Evolutionary conservation across 257 asterid species (phyloP), one percentile per base, ranked within the genome.

Genomic region (Przewalskia tangutica): DNA sequence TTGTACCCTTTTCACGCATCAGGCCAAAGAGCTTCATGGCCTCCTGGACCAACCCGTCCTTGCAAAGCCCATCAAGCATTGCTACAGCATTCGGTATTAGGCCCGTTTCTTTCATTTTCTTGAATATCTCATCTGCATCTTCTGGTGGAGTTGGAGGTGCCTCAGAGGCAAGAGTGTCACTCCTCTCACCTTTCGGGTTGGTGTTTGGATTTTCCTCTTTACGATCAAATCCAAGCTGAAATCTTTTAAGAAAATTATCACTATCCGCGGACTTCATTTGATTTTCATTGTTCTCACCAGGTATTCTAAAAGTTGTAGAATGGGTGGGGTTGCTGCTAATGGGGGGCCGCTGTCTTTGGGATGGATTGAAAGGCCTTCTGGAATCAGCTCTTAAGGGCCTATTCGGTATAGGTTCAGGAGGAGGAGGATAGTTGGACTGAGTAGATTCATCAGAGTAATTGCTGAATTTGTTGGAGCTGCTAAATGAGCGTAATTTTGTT

Each of bases 1-100:
- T 90, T 6, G 93, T 85, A 66, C 98, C 97, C 80, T 86, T 95
- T 87, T 95, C 98, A 8, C 97, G 95, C 98, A 95, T 95, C 84
- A 87, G 51, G 8, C 93, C 91, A 42, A 95, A 93, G 83, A 95
- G 90, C 87, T 91, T 91, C 95, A 93, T 90, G 27, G 98, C 98
- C 23, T 95, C 98, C 63, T 91, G 97, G 83, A 92, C 95, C 77
- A 91, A 85, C 77, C 98, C 98, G 44, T 95, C 98, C 86, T 93
- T 95, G 82, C 97, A 95, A 81, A 95, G 81, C 4, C 97, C 94
- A 65, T 93, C 98, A 46, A 93, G 98, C 98, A 95, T 93, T 3
- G 98, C 96, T 64, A 95, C 98, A 17, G 98, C 98, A 55, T 92
- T 93, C 0, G 98, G 97, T 82, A 95, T 89, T 86, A 95, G 86